phyloP scores from a whole-genome alignment of 768 basidiomycete species.

The Lanmaoa pseudosensibilis region DNA sequence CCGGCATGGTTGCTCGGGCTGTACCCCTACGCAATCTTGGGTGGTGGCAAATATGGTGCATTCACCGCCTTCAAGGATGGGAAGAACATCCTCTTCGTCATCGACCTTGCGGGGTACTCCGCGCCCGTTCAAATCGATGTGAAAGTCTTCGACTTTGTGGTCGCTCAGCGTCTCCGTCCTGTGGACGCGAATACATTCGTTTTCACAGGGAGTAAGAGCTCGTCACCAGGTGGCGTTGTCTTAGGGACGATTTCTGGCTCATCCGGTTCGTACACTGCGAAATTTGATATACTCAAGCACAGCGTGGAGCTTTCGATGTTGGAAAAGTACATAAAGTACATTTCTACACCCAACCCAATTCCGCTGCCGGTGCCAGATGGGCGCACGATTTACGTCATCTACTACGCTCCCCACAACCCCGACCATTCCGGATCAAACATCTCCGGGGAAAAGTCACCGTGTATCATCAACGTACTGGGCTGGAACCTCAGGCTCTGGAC shows the following conservation, averaged over 20 bases:
- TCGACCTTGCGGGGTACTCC: conserved; percentile 20
- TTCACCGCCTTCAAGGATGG: conserved; percentile 35
- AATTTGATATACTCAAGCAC: conserved; percentile 4
- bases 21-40: conserved; percentile 26
- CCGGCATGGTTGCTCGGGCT: conserved; percentile 19
- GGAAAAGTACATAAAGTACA: not conserved
- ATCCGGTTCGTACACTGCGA: conserved; percentile 8
- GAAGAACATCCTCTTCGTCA: conserved; percentile 32
- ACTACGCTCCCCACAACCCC: conserved; percentile 63
- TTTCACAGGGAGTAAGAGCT: conserved; percentile 6
- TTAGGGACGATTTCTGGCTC: conserved; percentile 5
- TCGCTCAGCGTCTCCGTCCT: conserved; percentile 15
- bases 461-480: conserved; percentile 48
- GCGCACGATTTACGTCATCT: conserved; percentile 50
- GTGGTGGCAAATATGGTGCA: conserved; percentile 19
- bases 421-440: conserved; percentile 43
- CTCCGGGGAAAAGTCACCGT: conserved; percentile 60
- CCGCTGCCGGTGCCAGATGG: not conserved
- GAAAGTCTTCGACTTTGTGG: conserved; percentile 4
- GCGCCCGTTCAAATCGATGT: not conserved
- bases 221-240: conserved; percentile 11
- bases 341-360: conserved; percentile 14
- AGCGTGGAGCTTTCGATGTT: conserved; percentile 13
- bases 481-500: conserved; percentile 45
- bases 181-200: conserved; percentile 1